These are phyloP conservation scores for Jacaranda copaia DNA, from an alignment of 257 asterid species.

Conservation along the genomic window DNA sequence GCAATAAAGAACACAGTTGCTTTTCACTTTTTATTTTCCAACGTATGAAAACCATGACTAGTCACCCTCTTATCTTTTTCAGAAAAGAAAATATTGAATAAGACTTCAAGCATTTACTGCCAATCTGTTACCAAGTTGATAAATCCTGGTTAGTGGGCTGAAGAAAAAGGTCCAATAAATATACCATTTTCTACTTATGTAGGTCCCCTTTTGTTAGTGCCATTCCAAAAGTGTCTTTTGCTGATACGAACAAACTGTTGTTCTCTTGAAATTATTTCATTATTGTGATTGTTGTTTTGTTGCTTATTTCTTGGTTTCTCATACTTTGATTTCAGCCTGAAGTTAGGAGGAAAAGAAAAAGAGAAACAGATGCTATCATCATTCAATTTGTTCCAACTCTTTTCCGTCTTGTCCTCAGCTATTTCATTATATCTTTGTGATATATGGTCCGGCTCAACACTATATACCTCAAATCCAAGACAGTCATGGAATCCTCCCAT, in stretches of 20 bases:
- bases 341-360: too few relatives aligned
- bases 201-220: neutral
- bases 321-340: too few relatives aligned
- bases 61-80: neutral
- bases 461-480: slow-evolving; percentile 58
- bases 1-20: too few relatives aligned
- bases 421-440: slow-evolving; percentile 44
- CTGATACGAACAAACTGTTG: neutral
- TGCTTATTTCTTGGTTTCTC: neutral
- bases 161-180: too few relatives aligned
- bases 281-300: neutral
- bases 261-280: neutral
- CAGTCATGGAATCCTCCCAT: slow-evolving; percentile 66
- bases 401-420: slow-evolving; percentile 31
- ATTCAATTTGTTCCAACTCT: neutral
- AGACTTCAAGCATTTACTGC: neutral
- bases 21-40: too few relatives aligned
- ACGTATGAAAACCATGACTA: slow-evolving; percentile 4
- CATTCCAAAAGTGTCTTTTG: neutral
- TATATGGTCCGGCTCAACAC: slow-evolving; percentile 54
- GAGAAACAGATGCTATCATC: neutral
- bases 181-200: neutral
- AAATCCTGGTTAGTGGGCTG: slow-evolving; percentile 11
- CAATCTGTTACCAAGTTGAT: neutral
- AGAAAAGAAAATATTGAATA: neutral